phyloP scores from a whole-genome alignment of 768 basidiomycete species.

The Leccinum boreale region DNA sequence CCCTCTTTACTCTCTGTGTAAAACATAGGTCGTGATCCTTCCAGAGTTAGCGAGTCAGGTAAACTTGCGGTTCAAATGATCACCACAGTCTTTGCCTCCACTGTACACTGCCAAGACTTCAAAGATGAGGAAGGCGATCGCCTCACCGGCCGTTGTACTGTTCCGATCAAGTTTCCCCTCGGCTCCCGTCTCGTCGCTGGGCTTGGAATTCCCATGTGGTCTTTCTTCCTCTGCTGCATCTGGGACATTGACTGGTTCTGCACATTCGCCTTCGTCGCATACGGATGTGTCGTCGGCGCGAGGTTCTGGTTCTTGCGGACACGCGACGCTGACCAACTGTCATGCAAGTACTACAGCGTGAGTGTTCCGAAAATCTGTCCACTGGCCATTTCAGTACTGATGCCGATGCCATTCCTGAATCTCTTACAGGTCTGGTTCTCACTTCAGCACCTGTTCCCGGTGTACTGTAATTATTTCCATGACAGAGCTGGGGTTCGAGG shows the following conservation, averaged over 20 bases:
- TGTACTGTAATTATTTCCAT: conserved; percentile 35
- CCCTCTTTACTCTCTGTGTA: background rate
- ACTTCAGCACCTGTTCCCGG: conserved; percentile 32
- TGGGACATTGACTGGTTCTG: conserved; percentile 35
- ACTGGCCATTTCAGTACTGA: background rate
- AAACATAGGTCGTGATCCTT: conserved; percentile 21
- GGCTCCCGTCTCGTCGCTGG: conserved; percentile 33
- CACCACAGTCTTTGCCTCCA: conserved; percentile 39
- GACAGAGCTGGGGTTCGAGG: conserved; percentile 6
- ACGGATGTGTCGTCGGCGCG: conserved; percentile 33
- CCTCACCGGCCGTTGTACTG: conserved; percentile 36
- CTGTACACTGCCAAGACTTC: conserved; percentile 49
- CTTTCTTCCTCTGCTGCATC: conserved; percentile 28
- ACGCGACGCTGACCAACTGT: conserved; percentile 29
- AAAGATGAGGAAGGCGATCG: conserved; percentile 44
- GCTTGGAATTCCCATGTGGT: conserved; percentile 38
- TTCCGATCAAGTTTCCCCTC: conserved; percentile 45
- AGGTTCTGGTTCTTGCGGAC: conserved; percentile 32
- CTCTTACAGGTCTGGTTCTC: conserved; percentile 34
- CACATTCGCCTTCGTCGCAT: conserved; percentile 26
- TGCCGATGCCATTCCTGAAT: background rate
- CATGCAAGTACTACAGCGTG: conserved; percentile 39
- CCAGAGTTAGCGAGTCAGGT: conserved; percentile 26
- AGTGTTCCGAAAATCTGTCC: conserved; percentile 1
- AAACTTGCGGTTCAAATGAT: conserved; percentile 34